A percentile compares a stretch with the other conserved stretches of the same genome.
Evolutionary conservation across 129 eudicot species (phyloP).

Genomic region (Lonicera japonica): DNA sequence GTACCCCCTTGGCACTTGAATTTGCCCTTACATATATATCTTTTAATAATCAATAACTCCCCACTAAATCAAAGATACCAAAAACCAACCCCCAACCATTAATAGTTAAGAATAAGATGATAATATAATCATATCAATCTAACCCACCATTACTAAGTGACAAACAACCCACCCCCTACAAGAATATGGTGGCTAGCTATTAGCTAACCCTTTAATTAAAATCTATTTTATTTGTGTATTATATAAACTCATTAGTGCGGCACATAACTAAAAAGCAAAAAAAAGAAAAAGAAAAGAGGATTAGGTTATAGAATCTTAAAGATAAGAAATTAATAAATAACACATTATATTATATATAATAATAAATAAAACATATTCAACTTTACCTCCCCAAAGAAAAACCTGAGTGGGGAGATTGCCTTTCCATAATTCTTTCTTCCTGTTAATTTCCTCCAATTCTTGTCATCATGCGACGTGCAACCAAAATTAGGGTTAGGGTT

Average conservation of each 20-base stretch:
- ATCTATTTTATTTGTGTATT: not conserved
- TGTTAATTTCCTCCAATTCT: not conserved
- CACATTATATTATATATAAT: not conserved
- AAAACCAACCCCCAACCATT: not conserved
- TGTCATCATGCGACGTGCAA: not conserved
- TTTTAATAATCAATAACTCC: not conserved
- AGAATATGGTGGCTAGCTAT: conserved; percentile 1
- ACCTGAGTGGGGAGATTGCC: conserved; percentile 2
- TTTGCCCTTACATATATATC: not conserved
- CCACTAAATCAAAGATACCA: not conserved
- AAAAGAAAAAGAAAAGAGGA: not conserved
- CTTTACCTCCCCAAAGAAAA: conserved; percentile 20
- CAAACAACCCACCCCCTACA: conserved; percentile 8
- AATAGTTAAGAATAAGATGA: conserved; percentile 10
- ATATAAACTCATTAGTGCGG: conserved; percentile 5
- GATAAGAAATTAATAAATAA: not conserved
- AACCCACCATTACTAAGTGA: conserved; percentile 15
- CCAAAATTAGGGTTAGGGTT: conserved; percentile 49
- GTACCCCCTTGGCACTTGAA: not conserved
- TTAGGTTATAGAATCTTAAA: conserved; percentile 10
- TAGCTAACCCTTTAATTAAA: not conserved
- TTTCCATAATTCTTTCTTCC: not conserved
- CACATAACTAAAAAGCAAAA: too few relatives aligned
- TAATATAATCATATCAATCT: conserved; percentile 18
- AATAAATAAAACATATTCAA: not conserved